Evolutionary conservation across 495 filamentous ascomycete species (phyloP).

Genomic region (Penicillium ucsense): DNA sequence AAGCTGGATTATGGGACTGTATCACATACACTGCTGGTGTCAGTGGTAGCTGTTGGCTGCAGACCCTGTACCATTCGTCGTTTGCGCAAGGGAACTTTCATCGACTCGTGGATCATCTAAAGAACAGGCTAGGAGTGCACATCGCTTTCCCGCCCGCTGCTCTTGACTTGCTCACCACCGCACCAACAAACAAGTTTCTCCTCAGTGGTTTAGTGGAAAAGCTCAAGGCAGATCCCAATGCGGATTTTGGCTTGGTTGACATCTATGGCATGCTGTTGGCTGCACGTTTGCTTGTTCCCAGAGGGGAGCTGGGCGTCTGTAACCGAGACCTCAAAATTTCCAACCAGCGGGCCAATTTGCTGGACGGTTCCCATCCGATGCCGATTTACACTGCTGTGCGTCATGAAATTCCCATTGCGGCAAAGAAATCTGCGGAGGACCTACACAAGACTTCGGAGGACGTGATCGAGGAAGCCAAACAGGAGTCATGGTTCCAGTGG

Average conservation of each 20-base stretch:
- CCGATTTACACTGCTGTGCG: conserved; percentile 93
- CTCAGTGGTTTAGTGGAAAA: conserved; percentile 85
- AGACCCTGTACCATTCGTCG: conserved; percentile 81
- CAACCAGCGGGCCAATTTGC: conserved; percentile 62
- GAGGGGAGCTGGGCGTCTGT: conserved; percentile 66
- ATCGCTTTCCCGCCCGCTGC: conserved; percentile 85
- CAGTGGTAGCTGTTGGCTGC: conserved; percentile 91
- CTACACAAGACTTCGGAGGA: conserved; percentile 34
- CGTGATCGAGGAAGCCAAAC: conserved; percentile 52
- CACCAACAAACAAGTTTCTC: conserved; percentile 88
- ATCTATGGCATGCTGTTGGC: conserved; percentile 81
- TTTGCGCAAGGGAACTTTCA: conserved; percentile 55
- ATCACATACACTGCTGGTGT: conserved; percentile 91
- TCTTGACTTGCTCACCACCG: conserved; percentile 61
- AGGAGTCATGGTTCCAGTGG: conserved; percentile 94
- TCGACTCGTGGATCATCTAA: conserved; percentile 71
- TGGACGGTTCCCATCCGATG: conserved; percentile 69
- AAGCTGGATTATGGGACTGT: conserved; percentile 86
- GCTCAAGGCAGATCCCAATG: conserved; percentile 67
- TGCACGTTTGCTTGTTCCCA: conserved; percentile 73
- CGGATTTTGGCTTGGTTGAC: conserved; percentile 84
- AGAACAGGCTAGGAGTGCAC: conserved; percentile 71
- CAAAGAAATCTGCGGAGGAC: conserved; percentile 22
- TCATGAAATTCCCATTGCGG: conserved; percentile 77
- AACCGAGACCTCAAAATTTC: conserved; percentile 80